Evolutionary conservation across 768 basidiomycete genomes (phyloP), one percentile per base, ranked within the genome.

Genomic region (Boletus subcaerulescens): DNA sequence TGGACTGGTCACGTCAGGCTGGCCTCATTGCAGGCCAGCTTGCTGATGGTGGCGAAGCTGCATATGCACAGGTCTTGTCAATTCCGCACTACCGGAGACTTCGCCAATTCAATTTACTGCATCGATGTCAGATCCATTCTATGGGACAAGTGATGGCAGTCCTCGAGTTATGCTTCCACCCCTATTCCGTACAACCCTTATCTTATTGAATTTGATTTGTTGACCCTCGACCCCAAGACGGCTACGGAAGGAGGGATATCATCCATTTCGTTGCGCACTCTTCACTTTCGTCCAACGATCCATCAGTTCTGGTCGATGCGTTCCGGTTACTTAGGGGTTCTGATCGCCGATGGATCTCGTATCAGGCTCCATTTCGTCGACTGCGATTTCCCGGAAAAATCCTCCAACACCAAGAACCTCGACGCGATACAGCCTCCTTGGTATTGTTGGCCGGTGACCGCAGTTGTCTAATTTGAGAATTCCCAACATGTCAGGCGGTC

Each of bases 231-330:
- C 66, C 79, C 80, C 53, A 58, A 55, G 26, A 77, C 80, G 48
- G 75, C 84, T 63, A 79, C 80, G 17, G 48, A 63, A 81, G 45
- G 64, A 81, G 56, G 84, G 80, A 42, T 78, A 78, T 59, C 65
- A 73, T 48, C 69, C 73, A 36, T 75, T 29, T 75, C 2, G 62
- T 71, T 26, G 66, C 51, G 69, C 50, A 70, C 79, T 4, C 78
- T 4, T 83, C 80, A 6, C 66, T 78, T 2, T 80, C 80, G 14
- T 73, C 68, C 18, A 84, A 86, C 73, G 86, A 86, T 86, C 82
- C 63, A 79, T 81, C 72, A 80, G 82, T 72, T 78, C 77, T 65
- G 81, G 62, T 61, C 74, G 31, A 76, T 74, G 12, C 68, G 70
- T 10, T 43, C 78, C 79, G 14, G 71, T 84, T 63, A 84, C 83